A percentile compares a stretch with the other conserved stretches of the same genome.
phyloP scores from a whole-genome alignment of 345 rosid genomes.

The Eucalyptus coolabah region DNA sequence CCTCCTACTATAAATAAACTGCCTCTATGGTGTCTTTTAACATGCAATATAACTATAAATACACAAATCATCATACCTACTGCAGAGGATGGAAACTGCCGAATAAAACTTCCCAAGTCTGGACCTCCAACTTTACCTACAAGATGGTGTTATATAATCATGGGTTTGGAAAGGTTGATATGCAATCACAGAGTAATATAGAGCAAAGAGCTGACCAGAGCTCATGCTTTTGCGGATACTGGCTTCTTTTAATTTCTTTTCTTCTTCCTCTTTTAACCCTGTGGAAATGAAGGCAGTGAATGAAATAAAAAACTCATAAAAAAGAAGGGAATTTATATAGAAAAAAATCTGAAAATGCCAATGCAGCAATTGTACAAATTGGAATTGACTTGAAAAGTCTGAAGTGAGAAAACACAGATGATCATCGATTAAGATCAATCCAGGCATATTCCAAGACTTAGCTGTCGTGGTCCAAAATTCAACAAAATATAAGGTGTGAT shows the following conservation, averaged over 20 bases:
- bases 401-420: neutral
- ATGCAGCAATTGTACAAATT: neutral
- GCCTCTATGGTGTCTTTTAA: neutral
- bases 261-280: conserved; percentile 87
- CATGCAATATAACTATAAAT: neutral
- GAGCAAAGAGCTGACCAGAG: conserved; percentile 22
- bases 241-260: conserved; percentile 57
- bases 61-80: conserved; percentile 31
- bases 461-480: neutral
- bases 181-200: neutral
- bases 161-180: neutral
- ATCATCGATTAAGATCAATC: neutral
- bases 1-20: neutral
- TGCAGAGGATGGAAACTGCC: conserved; percentile 52
- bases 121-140: conserved; percentile 73
- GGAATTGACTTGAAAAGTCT: neutral
- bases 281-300: neutral
- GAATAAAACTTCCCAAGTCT: conserved; percentile 77
- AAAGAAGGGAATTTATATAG: neutral
- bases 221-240: conserved; percentile 17
- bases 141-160: neutral
- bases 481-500: neutral
- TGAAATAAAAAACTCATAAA: neutral
- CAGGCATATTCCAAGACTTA: neutral
- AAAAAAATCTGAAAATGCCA: neutral